A percentile compares a stretch with the other conserved stretches of the same genome.
Evolutionary conservation across 1,284 basidiomycete genomes (phyloP).

Genomic region (Leucoagaricus sp.): DNA sequence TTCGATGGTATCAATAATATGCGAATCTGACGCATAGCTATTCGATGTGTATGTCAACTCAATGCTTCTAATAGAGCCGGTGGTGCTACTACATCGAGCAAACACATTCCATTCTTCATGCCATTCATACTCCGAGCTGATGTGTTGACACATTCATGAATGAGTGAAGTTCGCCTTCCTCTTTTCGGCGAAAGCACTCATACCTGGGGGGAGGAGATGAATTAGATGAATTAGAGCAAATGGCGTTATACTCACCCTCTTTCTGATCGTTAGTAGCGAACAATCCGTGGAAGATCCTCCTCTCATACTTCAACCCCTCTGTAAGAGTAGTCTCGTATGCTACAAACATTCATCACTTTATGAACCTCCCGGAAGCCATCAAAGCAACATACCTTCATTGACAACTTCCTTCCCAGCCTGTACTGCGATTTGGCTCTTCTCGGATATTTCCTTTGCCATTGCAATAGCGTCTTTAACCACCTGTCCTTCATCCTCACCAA

Average conservation of each 20-base stretch:
- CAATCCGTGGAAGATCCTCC: conserved; percentile 88
- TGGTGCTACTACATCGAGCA: background rate
- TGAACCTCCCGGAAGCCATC: background rate
- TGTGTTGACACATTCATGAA: conserved; percentile 39
- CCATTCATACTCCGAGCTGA: background rate
- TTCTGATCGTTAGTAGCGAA: conserved; percentile 98
- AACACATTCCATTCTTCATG: background rate
- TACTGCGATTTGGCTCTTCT: conserved; percentile 84
- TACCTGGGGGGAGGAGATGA: conserved; percentile 52
- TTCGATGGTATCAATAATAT: conserved; percentile 38
- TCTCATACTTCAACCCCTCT: conserved; percentile 88
- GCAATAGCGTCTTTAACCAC: conserved; percentile 91
- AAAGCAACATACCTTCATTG: conserved; percentile 70
- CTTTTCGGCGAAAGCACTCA: conserved; percentile 98
- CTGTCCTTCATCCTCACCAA: conserved; percentile 72
- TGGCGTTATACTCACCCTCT: conserved; percentile 65
- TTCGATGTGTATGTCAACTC: background rate
- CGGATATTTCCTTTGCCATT: conserved; percentile 80
- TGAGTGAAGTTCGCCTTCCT: conserved; percentile 85
- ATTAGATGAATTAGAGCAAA: background rate
- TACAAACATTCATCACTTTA: conserved; percentile 26
- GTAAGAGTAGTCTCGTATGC: conserved; percentile 83
- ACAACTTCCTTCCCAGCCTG: conserved; percentile 96
- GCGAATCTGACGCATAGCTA: background rate
- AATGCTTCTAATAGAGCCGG: background rate